These are phyloP conservation scores for Puccinia novopanici DNA, from an alignment of 1,284 basidiomycete genomes.

Conservation along the genomic window DNA sequence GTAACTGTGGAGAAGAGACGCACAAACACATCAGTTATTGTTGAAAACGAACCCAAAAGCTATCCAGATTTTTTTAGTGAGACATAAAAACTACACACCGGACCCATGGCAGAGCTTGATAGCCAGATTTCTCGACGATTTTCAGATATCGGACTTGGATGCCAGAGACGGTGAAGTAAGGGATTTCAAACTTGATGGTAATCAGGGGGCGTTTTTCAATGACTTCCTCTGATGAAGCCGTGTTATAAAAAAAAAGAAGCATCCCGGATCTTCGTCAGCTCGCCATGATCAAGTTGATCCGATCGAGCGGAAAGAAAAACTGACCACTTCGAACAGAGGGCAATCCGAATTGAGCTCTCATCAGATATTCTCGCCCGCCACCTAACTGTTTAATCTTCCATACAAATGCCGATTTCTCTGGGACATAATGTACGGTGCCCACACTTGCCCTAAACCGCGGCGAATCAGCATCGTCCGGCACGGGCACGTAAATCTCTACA, in stretches of 20 bases:
- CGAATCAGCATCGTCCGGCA: conserved; percentile 96
- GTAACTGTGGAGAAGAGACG: conserved; percentile 1
- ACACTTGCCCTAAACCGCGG: conserved; percentile 82
- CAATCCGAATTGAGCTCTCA: conserved; percentile 92
- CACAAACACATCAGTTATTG: not conserved
- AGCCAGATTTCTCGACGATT: conserved; percentile 94
- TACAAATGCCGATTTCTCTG: conserved; percentile 92
- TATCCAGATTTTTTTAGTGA: not conserved
- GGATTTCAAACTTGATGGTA: conserved; percentile 95
- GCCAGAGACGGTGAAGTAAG: conserved; percentile 89
- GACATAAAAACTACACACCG: conserved; percentile 54
- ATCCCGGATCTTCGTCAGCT: not conserved
- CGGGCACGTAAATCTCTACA: conserved; percentile 95
- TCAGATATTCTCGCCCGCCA: conserved; percentile 87
- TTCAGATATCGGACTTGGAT: conserved; percentile 96
- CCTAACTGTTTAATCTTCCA: conserved; percentile 98
- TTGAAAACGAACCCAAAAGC: not conserved
- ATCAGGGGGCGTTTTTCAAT: conserved; percentile 89
- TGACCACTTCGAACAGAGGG: conserved; percentile 81
- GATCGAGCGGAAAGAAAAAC: conserved; percentile 55
- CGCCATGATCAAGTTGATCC: not conserved
- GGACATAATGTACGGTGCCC: conserved; percentile 88
- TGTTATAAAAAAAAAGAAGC: not conserved
- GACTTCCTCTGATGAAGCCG: conserved; percentile 65
- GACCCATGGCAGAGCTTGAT: conserved; percentile 69